phyloP scores from a whole-genome alignment of 2,329 filamentous ascomycete species.

The Aspergillus latus region DNA sequence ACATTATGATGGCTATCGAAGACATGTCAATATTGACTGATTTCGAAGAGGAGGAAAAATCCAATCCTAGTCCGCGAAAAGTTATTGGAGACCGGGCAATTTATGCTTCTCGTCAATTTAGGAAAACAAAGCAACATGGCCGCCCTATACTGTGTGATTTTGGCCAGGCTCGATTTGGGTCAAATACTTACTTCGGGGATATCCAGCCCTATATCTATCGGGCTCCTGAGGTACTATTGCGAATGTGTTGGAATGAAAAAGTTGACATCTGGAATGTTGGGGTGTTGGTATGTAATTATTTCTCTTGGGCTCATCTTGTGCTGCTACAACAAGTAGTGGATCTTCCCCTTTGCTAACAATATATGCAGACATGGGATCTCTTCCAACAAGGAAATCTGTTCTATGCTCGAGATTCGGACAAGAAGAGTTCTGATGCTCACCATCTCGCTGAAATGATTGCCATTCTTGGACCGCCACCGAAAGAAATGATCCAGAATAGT shows the following conservation, averaged over 20 bases:
- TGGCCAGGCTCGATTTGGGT: slow-evolving; percentile 35
- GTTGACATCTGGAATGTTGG: slow-evolving; percentile 12
- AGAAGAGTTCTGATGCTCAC: slow-evolving; percentile 4
- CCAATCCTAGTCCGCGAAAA: slow-evolving; percentile 32
- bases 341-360: too few species aligned
- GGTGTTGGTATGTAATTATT: not conserved
- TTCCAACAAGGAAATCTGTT: not conserved
- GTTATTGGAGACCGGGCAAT: slow-evolving; percentile 28
- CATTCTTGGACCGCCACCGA: slow-evolving; percentile 17
- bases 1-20: slow-evolving; percentile 40
- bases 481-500: slow-evolving; percentile 16
- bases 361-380: not conserved
- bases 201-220: slow-evolving; percentile 42
- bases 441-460: slow-evolving; percentile 28
- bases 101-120: slow-evolving; percentile 30
- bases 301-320: not conserved
- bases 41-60: slow-evolving; percentile 27
- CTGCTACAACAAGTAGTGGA: too few species aligned
- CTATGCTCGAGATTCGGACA: not conserved
- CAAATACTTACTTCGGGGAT: slow-evolving; percentile 28
- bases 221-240: slow-evolving; percentile 7
- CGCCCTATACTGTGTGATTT: slow-evolving; percentile 38
- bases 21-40: slow-evolving; percentile 29
- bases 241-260: slow-evolving; percentile 1
- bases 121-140: slow-evolving; percentile 24